These are phyloP conservation scores for Elaeis oleifera DNA, from an alignment of 202 grass and related monocot species.

Conservation along the genomic window DNA sequence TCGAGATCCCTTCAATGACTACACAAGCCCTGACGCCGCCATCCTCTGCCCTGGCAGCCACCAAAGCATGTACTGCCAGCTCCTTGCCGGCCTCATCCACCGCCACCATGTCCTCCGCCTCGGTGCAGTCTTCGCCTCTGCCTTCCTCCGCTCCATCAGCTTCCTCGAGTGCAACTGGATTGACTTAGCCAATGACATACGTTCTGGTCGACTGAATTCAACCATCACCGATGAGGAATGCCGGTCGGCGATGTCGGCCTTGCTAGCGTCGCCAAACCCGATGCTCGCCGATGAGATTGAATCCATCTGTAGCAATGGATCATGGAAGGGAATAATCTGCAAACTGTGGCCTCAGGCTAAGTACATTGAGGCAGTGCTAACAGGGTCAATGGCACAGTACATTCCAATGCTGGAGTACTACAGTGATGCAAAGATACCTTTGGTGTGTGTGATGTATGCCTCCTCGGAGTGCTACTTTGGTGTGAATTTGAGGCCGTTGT, in stretches of 20 bases:
- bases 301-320: constrained; percentile 36
- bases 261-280: constrained; percentile 34
- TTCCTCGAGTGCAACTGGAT: constrained; percentile 84
- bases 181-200: constrained; percentile 56
- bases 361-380: constrained; percentile 98
- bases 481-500: constrained; percentile 78
- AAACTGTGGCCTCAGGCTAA: constrained; percentile 88
- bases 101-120: constrained; percentile 74
- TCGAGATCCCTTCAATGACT: constrained; percentile 71
- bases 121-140: constrained; percentile 91
- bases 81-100: constrained; percentile 71
- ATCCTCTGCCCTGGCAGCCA: constrained; percentile 87
- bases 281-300: constrained; percentile 46
- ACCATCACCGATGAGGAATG: constrained; percentile 23
- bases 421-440: constrained; percentile 54
- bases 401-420: constrained; percentile 88
- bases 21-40: constrained; percentile 78
- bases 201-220: constrained; percentile 41
- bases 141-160: constrained; percentile 82
- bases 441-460: constrained; percentile 91
- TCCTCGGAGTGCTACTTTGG: constrained; percentile 96
- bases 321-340: constrained; percentile 58
- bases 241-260: constrained; percentile 47
- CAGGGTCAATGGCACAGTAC: constrained; percentile 91
- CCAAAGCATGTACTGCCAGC: constrained; percentile 95